Evolutionary conservation across 208 protist genomes (phyloP).

Genomic region (Crithidia sp.): DNA sequence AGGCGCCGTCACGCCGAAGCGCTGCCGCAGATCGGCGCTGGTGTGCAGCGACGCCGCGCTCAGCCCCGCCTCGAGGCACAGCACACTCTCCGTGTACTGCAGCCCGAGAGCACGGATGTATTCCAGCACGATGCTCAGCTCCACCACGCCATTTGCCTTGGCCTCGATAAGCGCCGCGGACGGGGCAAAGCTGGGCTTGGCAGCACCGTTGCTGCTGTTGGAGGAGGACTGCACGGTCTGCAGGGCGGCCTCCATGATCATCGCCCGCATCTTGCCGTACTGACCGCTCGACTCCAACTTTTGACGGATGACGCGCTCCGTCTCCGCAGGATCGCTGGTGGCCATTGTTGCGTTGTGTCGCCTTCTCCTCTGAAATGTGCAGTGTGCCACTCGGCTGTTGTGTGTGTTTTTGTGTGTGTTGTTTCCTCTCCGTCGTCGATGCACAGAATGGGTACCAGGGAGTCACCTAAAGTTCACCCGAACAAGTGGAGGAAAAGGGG

Average conservation of each 20-base stretch:
- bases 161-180: slow-evolving; percentile 44
- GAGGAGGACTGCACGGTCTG: slow-evolving; percentile 36
- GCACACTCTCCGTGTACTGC: slow-evolving; percentile 81
- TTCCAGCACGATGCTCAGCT: slow-evolving; percentile 66
- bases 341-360: slow-evolving; percentile 5
- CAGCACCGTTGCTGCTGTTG: background rate
- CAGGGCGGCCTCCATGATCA: slow-evolving; percentile 87
- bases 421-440: background rate
- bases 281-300: slow-evolving; percentile 77
- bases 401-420: background rate
- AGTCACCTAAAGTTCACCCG: no score
- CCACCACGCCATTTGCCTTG: slow-evolving; percentile 46
- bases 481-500: no score
- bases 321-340: slow-evolving; percentile 30
- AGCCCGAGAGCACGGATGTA: slow-evolving; percentile 77
- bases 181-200: slow-evolving; percentile 50
- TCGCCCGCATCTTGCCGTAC: slow-evolving; percentile 86
- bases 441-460: no score
- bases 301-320: slow-evolving; percentile 75
- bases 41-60: slow-evolving; percentile 21
- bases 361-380: background rate
- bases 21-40: slow-evolving; percentile 18
- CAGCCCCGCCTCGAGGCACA: slow-evolving; percentile 73
- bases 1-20: slow-evolving; percentile 7
- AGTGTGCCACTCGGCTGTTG: background rate